Conservation (phyloP, 306 rosid genomes). For the Castanea crenata region DNA sequence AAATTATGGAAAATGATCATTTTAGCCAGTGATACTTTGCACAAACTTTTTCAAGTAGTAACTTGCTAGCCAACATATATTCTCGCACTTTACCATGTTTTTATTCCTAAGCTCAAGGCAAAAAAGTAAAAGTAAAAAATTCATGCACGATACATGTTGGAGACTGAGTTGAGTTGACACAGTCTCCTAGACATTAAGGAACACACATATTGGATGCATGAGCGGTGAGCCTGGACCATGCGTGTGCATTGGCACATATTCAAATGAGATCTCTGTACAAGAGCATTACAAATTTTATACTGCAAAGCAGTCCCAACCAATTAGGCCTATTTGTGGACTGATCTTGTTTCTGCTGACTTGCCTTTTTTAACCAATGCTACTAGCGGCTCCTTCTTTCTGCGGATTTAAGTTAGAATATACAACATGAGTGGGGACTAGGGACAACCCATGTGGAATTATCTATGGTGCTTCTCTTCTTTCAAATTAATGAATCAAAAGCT, state of each 20-base stretch:
- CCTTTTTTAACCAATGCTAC: neutral
- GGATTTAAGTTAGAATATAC: slow-evolving; percentile 26
- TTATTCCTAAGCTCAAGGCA: no score
- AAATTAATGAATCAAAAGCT: slow-evolving; percentile 47
- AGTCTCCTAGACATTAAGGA: neutral
- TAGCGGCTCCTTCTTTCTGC: slow-evolving; percentile 23
- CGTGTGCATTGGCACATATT: neutral
- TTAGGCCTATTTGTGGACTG: neutral
- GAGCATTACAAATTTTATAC: neutral
- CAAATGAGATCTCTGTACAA: neutral
- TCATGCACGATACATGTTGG: no score
- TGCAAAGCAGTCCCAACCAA: neutral
- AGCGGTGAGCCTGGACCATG: neutral
- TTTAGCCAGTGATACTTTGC: no score
- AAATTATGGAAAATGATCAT: no score
- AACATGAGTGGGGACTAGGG: slow-evolving; percentile 33
- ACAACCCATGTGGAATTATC: slow-evolving; percentile 63
- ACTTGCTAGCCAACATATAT: no score
- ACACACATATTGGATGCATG: neutral
- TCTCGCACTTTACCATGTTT: no score
- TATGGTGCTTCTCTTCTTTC: slow-evolving; percentile 19
- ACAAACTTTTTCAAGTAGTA: no score
- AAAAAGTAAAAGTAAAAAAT: no score
- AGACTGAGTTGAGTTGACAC: neutral
- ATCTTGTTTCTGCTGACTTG: neutral